phyloP scores from a whole-genome alignment of 441 rosid genomes.

The Lepidium campestre region DNA sequence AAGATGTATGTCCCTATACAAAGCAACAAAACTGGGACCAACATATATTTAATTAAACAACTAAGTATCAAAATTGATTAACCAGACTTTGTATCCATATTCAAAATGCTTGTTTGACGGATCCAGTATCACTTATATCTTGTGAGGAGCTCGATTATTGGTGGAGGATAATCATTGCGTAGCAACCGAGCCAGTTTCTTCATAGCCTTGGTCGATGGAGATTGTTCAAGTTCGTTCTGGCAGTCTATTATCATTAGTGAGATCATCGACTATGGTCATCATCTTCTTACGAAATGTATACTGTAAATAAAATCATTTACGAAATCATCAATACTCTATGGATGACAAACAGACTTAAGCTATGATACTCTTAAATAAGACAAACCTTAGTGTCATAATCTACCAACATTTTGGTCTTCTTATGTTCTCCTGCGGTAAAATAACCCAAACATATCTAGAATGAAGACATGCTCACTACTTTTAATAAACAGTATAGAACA shows the following conservation, averaged over 20 bases:
- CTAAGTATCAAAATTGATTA: not conserved
- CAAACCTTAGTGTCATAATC: constrained; percentile 17
- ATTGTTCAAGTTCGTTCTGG: not conserved
- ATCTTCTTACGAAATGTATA: not conserved
- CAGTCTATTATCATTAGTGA: not conserved
- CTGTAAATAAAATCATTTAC: not conserved
- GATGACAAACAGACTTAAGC: not conserved
- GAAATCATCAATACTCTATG: not conserved
- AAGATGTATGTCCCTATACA: not conserved
- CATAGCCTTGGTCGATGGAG: not conserved
- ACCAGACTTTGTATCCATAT: not conserved
- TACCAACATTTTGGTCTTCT: not conserved
- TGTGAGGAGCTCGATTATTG: not conserved
- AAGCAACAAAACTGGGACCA: constrained; percentile 1
- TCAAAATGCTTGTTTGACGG: not conserved
- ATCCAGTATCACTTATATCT: not conserved
- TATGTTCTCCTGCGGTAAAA: constrained; percentile 6
- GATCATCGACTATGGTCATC: not conserved
- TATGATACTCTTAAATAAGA: not conserved
- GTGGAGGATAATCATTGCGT: constrained; percentile 11
- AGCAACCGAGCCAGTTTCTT: not conserved
- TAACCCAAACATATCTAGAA: constrained; percentile 13
- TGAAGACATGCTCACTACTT: constrained; percentile 7
- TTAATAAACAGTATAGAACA: not conserved
- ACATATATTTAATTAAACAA: not conserved